Evolutionary conservation across 2,329 filamentous ascomycete species (phyloP).

Genomic region (Calonectria multiphialidica): DNA sequence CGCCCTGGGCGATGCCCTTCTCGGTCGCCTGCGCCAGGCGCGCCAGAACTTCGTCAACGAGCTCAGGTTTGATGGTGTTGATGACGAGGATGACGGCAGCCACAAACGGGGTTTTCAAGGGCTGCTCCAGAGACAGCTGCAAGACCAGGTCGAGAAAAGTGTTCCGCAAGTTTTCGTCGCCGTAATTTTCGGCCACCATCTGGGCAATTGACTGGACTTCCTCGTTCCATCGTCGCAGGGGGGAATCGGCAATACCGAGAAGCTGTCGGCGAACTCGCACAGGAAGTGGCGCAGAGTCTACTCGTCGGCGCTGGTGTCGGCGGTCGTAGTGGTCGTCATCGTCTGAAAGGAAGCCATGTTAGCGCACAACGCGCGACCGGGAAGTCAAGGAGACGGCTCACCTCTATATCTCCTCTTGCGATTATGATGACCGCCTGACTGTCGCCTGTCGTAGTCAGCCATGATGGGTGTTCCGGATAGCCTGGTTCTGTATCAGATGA

Average conservation of each 20-base stretch:
- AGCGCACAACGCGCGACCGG: slow-evolving; percentile 28
- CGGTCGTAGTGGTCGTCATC: slow-evolving; percentile 86
- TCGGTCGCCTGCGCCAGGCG: slow-evolving; percentile 73
- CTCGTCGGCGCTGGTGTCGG: slow-evolving; percentile 78
- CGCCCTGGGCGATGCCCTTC: slow-evolving; percentile 75
- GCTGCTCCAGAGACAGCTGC: slow-evolving; percentile 88
- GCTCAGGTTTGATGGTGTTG: slow-evolving; percentile 82
- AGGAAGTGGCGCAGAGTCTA: slow-evolving; percentile 76
- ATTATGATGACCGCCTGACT: slow-evolving; percentile 66
- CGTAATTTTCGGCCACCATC: slow-evolving; percentile 83
- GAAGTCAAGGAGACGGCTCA: slow-evolving; percentile 48
- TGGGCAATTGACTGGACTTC: slow-evolving; percentile 82
- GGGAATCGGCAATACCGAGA: slow-evolving; percentile 84
- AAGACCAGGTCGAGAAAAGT: slow-evolving; percentile 80
- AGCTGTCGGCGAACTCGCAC: slow-evolving; percentile 83
- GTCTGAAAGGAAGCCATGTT: slow-evolving; percentile 44
- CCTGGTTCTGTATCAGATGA: slow-evolving; percentile 1
- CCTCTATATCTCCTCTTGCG: slow-evolving; percentile 87
- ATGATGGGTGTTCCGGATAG: slow-evolving; percentile 47
- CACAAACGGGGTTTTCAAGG: slow-evolving; percentile 96
- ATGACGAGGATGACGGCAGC: slow-evolving; percentile 84
- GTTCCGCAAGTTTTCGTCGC: slow-evolving; percentile 82
- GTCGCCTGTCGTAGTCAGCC: slow-evolving; percentile 71
- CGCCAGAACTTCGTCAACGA: slow-evolving; percentile 77
- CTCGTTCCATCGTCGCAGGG: slow-evolving; percentile 82